A percentile compares a stretch with the other conserved stretches of the same genome.
phyloP scores from a whole-genome alignment of 495 filamentous ascomycete genomes.

The Penicillium desertorum region DNA sequence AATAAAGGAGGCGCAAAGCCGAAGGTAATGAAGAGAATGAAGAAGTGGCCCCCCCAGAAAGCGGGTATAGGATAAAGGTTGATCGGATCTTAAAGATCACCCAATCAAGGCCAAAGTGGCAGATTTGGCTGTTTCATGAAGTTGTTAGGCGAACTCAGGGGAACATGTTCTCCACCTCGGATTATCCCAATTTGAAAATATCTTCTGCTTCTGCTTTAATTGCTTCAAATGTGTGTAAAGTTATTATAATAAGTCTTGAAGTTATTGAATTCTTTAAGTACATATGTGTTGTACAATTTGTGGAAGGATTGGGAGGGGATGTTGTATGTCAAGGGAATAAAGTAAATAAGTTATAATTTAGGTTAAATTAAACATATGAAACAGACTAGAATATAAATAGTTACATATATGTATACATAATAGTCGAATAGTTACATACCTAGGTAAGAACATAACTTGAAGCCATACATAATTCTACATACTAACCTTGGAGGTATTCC shows the following conservation, averaged over 20 bases:
- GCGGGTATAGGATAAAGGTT: constrained; percentile 11
- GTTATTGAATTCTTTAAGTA: too few species aligned
- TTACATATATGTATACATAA: not conserved
- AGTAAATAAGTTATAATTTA: too few species aligned
- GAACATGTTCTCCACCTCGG: constrained; percentile 26
- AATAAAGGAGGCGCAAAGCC: constrained; percentile 14
- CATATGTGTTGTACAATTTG: too few species aligned
- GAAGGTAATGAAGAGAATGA: constrained; percentile 14
- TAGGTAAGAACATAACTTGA: not conserved
- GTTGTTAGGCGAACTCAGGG: constrained; percentile 23
- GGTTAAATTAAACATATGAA: not conserved
- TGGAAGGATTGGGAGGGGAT: too few species aligned
- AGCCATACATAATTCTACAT: not conserved
- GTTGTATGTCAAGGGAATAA: too few species aligned
- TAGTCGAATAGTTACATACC: too few species aligned
- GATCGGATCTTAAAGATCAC: constrained; percentile 29
- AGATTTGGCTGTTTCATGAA: constrained; percentile 1
- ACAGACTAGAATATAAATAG: not conserved
- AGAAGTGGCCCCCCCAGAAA: constrained; percentile 12
- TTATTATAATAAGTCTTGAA: too few species aligned
- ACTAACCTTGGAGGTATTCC: not conserved
- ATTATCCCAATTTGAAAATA: constrained; percentile 27
- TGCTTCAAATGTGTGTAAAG: too few species aligned
- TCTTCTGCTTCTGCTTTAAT: too few species aligned
- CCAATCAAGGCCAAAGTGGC: constrained; percentile 18